A percentile compares a stretch with the other conserved stretches of the same genome.
Conservation (phyloP, 257 asterid genomes). For the Solanum habrochaites region DNA sequence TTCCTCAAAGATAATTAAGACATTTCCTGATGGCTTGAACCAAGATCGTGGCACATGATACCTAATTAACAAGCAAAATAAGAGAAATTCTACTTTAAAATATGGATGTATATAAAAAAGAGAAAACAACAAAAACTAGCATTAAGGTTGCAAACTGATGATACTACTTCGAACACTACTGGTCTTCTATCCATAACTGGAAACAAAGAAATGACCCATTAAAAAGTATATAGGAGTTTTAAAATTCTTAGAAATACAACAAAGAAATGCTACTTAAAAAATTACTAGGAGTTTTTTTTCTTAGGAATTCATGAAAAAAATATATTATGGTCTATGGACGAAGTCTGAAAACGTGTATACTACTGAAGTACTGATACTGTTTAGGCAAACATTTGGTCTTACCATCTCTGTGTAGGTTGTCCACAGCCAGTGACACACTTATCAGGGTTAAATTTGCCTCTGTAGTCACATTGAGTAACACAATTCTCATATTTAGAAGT, state of each 20-base stretch:
- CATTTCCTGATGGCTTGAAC: constrained; percentile 78
- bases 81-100: not conserved
- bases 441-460: constrained; percentile 77
- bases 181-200: not conserved
- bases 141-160: not conserved
- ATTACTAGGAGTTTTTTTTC: not conserved
- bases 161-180: not conserved
- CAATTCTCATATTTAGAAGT: constrained; percentile 58
- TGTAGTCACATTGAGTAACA: constrained; percentile 56
- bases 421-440: constrained; percentile 84
- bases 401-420: constrained; percentile 92
- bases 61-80: constrained; percentile 28
- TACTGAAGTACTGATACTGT: not conserved
- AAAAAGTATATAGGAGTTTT: not conserved
- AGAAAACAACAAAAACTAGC: not conserved
- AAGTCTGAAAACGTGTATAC: not conserved
- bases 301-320: not conserved
- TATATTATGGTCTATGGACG: not conserved
- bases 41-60: constrained; percentile 90
- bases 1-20: constrained; percentile 78
- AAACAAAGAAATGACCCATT: not conserved
- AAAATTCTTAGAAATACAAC: not conserved
- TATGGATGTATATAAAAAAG: not conserved
- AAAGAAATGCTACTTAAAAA: not conserved
- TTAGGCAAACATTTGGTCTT: constrained; percentile 4